Base-by-base conservation (phyloP, 2,329 filamentous ascomycete species). In the Cadophora luteo-olivacea region DNA sequence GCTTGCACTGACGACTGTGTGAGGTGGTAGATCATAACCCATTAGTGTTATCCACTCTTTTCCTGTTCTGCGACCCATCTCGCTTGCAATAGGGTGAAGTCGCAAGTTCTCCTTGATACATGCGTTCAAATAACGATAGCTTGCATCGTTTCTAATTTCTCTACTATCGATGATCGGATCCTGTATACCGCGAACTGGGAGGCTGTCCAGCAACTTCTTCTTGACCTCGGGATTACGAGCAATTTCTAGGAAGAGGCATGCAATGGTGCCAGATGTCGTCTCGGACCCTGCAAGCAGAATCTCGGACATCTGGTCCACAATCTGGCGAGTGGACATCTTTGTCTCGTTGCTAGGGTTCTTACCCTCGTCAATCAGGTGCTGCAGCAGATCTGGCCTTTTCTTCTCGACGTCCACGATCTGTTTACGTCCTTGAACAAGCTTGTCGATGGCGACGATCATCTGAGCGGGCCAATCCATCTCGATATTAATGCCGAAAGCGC, bases 271-370 rank as follows among this genome's bases (percentile, higher is more conserved):
- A 22, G 74, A 75, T 0, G 74, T 77, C 0, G 75, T 75, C 66
- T 77, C 74, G 48, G 73, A 76, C 36, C 75, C 75, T 14, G 75
- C 74, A 6, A 77, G 74, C 16, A 76, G 69, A 61, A 76, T 72
- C 45, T 74, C 73, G 22, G 61, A 68, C 52, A 64, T 65, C 36
- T 64, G 66, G 25, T 68, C 66, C 22, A 67, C 60, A 24, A 67
- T 57, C 29, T 67, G 49, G 8, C 41, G 60, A 0, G 41, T 45
- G 6, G 29, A 48, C 60, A 64, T 67, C 69, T 71, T 62, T 61
- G 70, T 24, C 51, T 64, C n/a, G 19, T 65, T 72, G 70, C 75
- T 48, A 7, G 64, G 11, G 51, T 68, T 11, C 68, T 68, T 29
- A 68, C 73, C 70, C 61, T 72, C 60, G n/a, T 71, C 70, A 24